Base-by-base conservation (phyloP, 2,329 filamentous ascomycete species). In the Aspergillus nomiae region DNA sequence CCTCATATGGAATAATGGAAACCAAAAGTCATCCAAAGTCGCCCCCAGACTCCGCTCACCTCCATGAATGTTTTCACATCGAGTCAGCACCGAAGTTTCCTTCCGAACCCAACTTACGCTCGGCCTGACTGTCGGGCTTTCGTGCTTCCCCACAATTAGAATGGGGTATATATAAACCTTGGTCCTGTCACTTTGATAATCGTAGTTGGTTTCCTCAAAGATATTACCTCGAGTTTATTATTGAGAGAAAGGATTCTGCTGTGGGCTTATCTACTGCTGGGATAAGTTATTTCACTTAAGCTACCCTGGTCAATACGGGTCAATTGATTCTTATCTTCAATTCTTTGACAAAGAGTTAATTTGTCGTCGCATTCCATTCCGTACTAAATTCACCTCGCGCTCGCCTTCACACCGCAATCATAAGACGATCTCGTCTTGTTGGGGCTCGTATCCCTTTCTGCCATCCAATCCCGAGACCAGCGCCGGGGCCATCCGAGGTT, bases 51-150 rank as follows among this genome's bases (percentile, higher is more conserved):
- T 57, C 61, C 58, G 63, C 59, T 62, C 60, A 56, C 45, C 64
- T 65, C 64, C 57, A 65, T 57, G 61, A 56, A 60, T 45, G 56
- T 38, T 58, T 43, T 63, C 56, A 26, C 43, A 45, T 63, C 48
- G 57, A 59, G 24, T 32, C 56, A 62, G 66, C 51, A 41, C 68
- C 68, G 67, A 70, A 65, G 14, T 67, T 48, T 55, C 59, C 56
- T 70, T 65, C 68, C 65, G 68, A 70, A 53, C 58, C 62, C 46
- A 53, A 57, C 46, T 57, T 54, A 36, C 41, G 63, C 64, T 65
- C 62, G 60, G 65, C 43, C 32, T 59, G 62, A 63, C 32, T n/a
- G 56, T 65, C 62, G 61, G 62, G 21, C 24, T 32, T 46, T 46
- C 50, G 51, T 55, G 41, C 21, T 32, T 46, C 65, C 65, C 63